Percentiles rank a stretch among this genome's conserved stretches.
Evolutionary conservation across 805 yeast genomes (phyloP).

Genomic region (Debaryomyces hansenii): DNA sequence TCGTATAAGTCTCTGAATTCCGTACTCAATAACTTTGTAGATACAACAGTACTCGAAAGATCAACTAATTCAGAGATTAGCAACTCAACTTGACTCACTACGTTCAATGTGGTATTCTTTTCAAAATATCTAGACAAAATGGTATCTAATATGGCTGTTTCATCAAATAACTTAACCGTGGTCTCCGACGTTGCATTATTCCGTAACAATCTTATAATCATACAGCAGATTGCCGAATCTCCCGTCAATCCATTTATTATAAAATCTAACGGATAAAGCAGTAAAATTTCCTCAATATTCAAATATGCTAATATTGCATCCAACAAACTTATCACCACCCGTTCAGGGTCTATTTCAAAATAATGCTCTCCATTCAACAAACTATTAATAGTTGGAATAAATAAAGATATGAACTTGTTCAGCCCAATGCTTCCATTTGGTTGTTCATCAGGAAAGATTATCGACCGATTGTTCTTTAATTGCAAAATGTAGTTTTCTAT

Average conservation of each 20-base stretch:
- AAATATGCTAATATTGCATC: constrained; percentile 10
- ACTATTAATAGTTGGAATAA: constrained; percentile 10
- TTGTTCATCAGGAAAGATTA: background rate
- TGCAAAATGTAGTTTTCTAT: background rate
- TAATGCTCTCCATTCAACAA: constrained; percentile 11
- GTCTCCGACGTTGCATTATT: background rate
- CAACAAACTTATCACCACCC: constrained; percentile 12
- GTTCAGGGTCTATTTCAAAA: constrained; percentile 12
- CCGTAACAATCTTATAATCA: constrained; percentile 3
- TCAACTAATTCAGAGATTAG: background rate
- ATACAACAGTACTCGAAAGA: background rate
- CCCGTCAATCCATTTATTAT: constrained; percentile 8
- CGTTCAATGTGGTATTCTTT: background rate
- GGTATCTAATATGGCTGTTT: constrained; percentile 2
- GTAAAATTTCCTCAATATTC: constrained; percentile 11
- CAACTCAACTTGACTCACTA: constrained; percentile 1
- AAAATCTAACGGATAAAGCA: constrained; percentile 14
- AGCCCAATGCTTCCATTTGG: background rate
- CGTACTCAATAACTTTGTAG: background rate
- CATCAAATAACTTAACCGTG: background rate
- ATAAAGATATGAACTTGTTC: background rate
- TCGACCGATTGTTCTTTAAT: background rate
- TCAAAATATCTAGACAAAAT: constrained; percentile 1
- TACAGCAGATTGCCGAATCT: background rate
- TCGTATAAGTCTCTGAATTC: constrained; percentile 8